phyloP scores from a whole-genome alignment of 2,329 filamentous ascomycete genomes.

The Huntiella bhutanensis region DNA sequence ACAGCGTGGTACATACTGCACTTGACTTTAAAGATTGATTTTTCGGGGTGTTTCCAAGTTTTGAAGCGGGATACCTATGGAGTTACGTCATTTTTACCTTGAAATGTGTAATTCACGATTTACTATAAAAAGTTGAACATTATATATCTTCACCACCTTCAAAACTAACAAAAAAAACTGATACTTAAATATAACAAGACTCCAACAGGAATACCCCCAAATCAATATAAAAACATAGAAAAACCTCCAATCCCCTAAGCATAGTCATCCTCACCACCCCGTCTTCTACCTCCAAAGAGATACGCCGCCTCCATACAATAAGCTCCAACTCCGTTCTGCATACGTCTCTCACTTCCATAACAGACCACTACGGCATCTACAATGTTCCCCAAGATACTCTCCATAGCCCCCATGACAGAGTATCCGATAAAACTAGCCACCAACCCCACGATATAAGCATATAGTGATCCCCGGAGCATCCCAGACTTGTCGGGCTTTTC shows the following conservation, averaged over 20 bases:
- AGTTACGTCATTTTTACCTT: no score
- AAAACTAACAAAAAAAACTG: no score
- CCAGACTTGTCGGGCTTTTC: slow-evolving; percentile 32
- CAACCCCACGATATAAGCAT: slow-evolving; percentile 84
- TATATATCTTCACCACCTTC: neutral
- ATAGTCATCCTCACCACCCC: slow-evolving; percentile 7
- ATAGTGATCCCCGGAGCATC: slow-evolving; percentile 54
- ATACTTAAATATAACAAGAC: neutral
- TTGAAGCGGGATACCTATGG: no score
- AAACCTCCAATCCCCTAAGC: neutral
- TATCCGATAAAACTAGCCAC: slow-evolving; percentile 91
- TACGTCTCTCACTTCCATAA: slow-evolving; percentile 74
- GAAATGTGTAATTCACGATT: no score
- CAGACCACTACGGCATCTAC: slow-evolving; percentile 80
- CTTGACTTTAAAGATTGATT: no score
- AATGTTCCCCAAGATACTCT: slow-evolving; percentile 70
- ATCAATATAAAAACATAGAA: neutral
- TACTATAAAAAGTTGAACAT: no score
- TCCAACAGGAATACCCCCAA: neutral
- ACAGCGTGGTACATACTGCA: no score
- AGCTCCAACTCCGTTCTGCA: slow-evolving; percentile 45
- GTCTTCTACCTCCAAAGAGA: slow-evolving; percentile 46
- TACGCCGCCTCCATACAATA: slow-evolving; percentile 87
- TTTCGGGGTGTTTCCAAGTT: no score
- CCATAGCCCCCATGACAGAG: slow-evolving; percentile 78